Percentiles rank a stretch among this genome's conserved stretches.
phyloP scores from a whole-genome alignment of 2,329 filamentous ascomycete species.

The Ceratocystis eucalypticola region DNA sequence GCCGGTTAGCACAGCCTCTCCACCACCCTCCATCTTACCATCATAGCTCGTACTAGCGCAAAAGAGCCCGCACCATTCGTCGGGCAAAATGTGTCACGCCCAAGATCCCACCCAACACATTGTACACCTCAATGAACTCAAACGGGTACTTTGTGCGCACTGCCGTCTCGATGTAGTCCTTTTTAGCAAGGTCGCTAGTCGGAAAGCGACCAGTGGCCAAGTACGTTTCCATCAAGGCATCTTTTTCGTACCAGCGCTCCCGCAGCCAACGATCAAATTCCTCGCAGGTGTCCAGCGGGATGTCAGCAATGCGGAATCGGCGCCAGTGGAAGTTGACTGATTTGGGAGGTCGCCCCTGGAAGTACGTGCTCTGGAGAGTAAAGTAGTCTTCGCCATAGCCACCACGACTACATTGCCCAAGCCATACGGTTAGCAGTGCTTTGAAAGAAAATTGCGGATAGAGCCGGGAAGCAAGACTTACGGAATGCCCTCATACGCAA shows the following conservation, averaged over 20 bases:
- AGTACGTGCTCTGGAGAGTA: conserved; percentile 72
- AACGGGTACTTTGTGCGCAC: conserved; percentile 17
- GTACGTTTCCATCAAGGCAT: conserved; percentile 75
- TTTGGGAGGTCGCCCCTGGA: conserved; percentile 77
- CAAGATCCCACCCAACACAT: conserved; percentile 15
- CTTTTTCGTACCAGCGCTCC: conserved; percentile 84
- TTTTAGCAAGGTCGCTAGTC: conserved; percentile 5
- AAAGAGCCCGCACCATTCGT: conserved; percentile 7
- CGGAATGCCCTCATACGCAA: conserved; percentile 89
- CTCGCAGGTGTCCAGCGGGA: conserved; percentile 61
- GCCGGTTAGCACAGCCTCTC: neutral
- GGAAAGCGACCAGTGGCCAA: conserved; percentile 68
- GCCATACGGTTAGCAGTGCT: neutral
- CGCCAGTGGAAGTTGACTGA: conserved; percentile 97
- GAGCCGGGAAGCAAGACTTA: conserved; percentile 36
- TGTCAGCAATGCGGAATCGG: conserved; percentile 64
- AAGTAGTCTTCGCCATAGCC: conserved; percentile 86
- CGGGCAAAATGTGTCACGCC: conserved; percentile 11
- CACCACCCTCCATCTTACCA: neutral
- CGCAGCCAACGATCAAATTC: conserved; percentile 75
- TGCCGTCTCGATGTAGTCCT: conserved; percentile 18
- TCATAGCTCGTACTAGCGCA: neutral
- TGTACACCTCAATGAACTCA: conserved; percentile 19
- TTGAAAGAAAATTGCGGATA: neutral
- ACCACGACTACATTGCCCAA: conserved; percentile 42